Conservation (phyloP, 768 basidiomycete species). For the Podaxis sp. region DNA sequence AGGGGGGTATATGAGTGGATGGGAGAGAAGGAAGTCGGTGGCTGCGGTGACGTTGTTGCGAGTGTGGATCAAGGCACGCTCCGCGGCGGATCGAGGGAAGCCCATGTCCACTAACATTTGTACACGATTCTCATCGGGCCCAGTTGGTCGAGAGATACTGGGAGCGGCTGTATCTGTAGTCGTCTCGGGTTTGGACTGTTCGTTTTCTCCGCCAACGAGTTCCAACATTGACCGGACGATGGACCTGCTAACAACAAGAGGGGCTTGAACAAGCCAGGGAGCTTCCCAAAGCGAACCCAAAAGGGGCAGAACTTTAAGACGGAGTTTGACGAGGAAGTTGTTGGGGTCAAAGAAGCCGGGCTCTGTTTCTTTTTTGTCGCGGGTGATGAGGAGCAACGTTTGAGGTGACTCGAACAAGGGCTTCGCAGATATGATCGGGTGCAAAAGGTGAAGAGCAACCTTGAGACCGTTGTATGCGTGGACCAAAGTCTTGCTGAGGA, state of each 20-base stretch:
- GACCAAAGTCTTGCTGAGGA: slow-evolving; percentile 61
- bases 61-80: slow-evolving; percentile 78
- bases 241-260: slow-evolving; percentile 70
- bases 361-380: slow-evolving; percentile 79
- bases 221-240: slow-evolving; percentile 79
- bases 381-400: slow-evolving; percentile 66
- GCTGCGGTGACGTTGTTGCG: slow-evolving; percentile 90
- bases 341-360: slow-evolving; percentile 81
- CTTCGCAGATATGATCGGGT: slow-evolving; percentile 75
- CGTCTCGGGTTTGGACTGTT: slow-evolving; percentile 57
- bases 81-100: slow-evolving; percentile 86
- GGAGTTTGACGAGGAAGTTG: slow-evolving; percentile 83
- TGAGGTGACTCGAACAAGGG: slow-evolving; percentile 85
- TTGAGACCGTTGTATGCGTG: slow-evolving; percentile 83
- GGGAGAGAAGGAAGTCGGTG: slow-evolving; percentile 80
- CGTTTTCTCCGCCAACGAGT: slow-evolving; percentile 79
- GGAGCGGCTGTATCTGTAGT: slow-evolving; percentile 32
- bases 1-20: slow-evolving; percentile 75
- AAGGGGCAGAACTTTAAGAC: slow-evolving; percentile 68
- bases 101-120: slow-evolving; percentile 94
- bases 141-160: slow-evolving; percentile 36
- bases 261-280: slow-evolving; percentile 76
- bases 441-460: slow-evolving; percentile 74
- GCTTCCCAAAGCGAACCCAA: slow-evolving; percentile 77
- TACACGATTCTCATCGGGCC: slow-evolving; percentile 76